Evolutionary conservation across 768 basidiomycete species (phyloP).

Genomic region (Macrocybe gigantea): DNA sequence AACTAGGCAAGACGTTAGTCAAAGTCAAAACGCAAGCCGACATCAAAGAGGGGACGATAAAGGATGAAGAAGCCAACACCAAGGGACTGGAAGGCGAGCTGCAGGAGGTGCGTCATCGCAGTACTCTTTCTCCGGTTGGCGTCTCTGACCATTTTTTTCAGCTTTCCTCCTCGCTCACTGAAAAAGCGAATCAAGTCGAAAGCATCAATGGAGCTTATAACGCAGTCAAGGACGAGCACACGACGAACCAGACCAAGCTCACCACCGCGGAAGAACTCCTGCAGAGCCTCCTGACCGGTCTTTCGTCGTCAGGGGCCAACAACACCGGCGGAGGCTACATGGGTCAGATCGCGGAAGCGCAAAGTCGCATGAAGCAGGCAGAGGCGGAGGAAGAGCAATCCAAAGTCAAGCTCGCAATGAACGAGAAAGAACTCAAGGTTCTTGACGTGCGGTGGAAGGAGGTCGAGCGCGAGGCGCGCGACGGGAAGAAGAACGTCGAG

Average conservation of each 20-base stretch:
- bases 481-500: slow-evolving; percentile 66
- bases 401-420: slow-evolving; percentile 68
- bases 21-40: slow-evolving; percentile 85
- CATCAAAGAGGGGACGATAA: slow-evolving; percentile 67
- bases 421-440: slow-evolving; percentile 69
- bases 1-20: slow-evolving; percentile 72
- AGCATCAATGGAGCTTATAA: slow-evolving; percentile 49
- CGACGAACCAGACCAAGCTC: slow-evolving; percentile 52
- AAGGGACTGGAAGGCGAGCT: slow-evolving; percentile 47
- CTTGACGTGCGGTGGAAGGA: slow-evolving; percentile 80
- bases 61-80: slow-evolving; percentile 69
- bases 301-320: slow-evolving; percentile 62
- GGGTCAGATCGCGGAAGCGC: slow-evolving; percentile 89
- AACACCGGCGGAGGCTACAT: slow-evolving; percentile 86
- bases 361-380: slow-evolving; percentile 67
- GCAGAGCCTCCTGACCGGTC: slow-evolving; percentile 89
- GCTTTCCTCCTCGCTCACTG: slow-evolving; percentile 34
- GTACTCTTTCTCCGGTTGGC: not conserved
- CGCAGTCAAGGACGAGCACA: slow-evolving; percentile 65
- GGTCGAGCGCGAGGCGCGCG: slow-evolving; percentile 78
- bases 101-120: slow-evolving; percentile 43
- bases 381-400: slow-evolving; percentile 82
- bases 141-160: not conserved
- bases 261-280: slow-evolving; percentile 84
- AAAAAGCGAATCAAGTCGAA: slow-evolving; percentile 57